Base-by-base conservation (phyloP, 2,329 filamentous ascomycete genomes). In the Ophiosphaerella korrae region DNA sequence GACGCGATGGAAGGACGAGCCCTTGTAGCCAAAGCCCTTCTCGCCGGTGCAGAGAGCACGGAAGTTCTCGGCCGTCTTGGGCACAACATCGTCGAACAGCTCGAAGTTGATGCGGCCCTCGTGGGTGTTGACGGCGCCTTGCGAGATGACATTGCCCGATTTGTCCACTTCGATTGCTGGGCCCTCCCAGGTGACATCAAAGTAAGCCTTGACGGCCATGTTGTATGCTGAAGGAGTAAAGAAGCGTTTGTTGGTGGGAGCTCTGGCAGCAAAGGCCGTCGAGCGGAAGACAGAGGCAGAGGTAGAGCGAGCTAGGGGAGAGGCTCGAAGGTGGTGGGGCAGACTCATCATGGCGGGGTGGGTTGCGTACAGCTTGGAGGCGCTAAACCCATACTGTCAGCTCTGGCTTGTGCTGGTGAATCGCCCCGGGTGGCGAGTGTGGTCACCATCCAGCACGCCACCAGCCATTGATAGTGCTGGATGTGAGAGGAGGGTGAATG, bases 51-150 rank as follows among this genome's bases (percentile, higher is more conserved):
- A 92, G 71, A 94, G 88, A 75, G 86, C 85, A 65, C 84, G 84
- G 86, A 95, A 95, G 86, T 94, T 94, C 76, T 84, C 81, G 66
- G 84, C 82, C 49, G 93, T 97, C 86, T 89, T 94, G 77, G 93
- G 93, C 74, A 96, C 91, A 56, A 86, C 82, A 63, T 91, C 84
- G 75, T 93, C 84, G 83, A 82, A 96, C 75, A 97, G 90, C 70
- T 87, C 86, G 83, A 97, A 95, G 82, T 85, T 88, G 83, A 97
- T 89, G 74, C 89, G 88, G 71, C 88, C 91, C 45, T 67, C 69
- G 79, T 94, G 88, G 56, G 12, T 71, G 78, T 85, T 78, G 58
- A 86, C 75, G 35, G 62, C 61, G 64, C 78, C 77, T 33, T 60
- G 67, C 46, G 62, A 68, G 61, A 66, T 73, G 65, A 75, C 61